Conservation (phyloP, 2,329 filamentous ascomycete species). For the Clathrospora elynae region DNA sequence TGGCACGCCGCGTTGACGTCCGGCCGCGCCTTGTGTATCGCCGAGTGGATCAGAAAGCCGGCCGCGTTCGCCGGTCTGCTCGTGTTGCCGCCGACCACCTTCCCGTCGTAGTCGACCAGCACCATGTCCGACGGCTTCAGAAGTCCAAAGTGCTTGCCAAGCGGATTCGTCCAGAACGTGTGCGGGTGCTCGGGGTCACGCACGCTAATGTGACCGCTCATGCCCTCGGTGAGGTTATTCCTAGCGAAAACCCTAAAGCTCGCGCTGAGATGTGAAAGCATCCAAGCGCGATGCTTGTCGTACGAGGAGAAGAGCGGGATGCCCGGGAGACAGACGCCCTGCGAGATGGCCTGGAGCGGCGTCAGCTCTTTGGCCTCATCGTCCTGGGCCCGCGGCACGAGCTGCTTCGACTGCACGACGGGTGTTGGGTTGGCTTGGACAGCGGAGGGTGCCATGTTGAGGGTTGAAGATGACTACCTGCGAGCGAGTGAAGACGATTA, state of each 20-base stretch:
- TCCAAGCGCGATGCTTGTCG: slow-evolving; percentile 65
- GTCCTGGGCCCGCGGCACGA: slow-evolving; percentile 26
- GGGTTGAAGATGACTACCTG: not conserved
- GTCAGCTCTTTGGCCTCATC: slow-evolving; percentile 36
- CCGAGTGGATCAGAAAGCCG: slow-evolving; percentile 72
- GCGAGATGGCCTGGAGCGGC: slow-evolving; percentile 52
- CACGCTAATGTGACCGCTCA: slow-evolving; percentile 70
- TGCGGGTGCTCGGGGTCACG: slow-evolving; percentile 67
- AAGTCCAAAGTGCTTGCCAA: slow-evolving; percentile 68
- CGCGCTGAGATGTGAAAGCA: slow-evolving; percentile 67
- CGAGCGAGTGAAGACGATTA: not conserved
- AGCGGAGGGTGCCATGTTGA: slow-evolving; percentile 43
- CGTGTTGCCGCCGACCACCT: slow-evolving; percentile 66
- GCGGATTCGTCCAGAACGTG: slow-evolving; percentile 71
- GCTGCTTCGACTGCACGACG: slow-evolving; percentile 21
- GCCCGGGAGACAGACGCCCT: slow-evolving; percentile 55
- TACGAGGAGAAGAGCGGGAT: slow-evolving; percentile 62
- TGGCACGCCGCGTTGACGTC: slow-evolving; percentile 72
- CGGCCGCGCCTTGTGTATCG: slow-evolving; percentile 68
- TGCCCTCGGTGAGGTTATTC: slow-evolving; percentile 69
- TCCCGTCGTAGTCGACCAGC: slow-evolving; percentile 66
- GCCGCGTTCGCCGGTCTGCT: slow-evolving; percentile 67
- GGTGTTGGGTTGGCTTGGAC: slow-evolving; percentile 17
- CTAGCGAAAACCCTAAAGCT: slow-evolving; percentile 71
- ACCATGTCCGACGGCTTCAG: slow-evolving; percentile 71